Percentiles rank a stretch among this genome's conserved stretches.
phyloP scores from a whole-genome alignment of 202 grass and related monocot genomes.

The Hordeum pubiflorum region DNA sequence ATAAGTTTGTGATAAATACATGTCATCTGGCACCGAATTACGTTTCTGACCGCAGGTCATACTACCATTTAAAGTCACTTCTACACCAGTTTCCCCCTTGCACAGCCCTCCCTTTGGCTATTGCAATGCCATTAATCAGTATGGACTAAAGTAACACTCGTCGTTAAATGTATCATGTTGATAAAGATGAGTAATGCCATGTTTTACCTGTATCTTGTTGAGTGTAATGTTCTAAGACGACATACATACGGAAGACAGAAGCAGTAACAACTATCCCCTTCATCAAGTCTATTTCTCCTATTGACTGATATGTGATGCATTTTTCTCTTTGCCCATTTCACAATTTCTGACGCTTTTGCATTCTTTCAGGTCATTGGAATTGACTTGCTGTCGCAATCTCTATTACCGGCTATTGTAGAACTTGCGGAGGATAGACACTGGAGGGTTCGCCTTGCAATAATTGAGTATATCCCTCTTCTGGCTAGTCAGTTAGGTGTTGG shows the following conservation, averaged over 20 bases:
- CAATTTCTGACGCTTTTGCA: neutral
- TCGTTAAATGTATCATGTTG: neutral
- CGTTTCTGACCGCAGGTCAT: neutral
- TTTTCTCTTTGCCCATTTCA: neutral
- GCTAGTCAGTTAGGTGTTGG: constrained; percentile 88
- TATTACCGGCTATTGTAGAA: constrained; percentile 85
- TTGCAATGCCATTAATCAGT: neutral
- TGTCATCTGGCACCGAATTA: neutral
- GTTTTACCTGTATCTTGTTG: neutral
- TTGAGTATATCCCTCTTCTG: constrained; percentile 91
- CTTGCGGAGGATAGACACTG: constrained; percentile 95
- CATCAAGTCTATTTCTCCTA: neutral
- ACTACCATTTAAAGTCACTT: neutral
- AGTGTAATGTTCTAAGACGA: neutral
- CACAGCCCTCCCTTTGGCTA: neutral
- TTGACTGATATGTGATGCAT: neutral
- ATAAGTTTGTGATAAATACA: neutral
- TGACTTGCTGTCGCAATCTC: constrained; percentile 87
- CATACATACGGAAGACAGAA: neutral
- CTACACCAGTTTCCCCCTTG: neutral
- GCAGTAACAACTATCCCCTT: neutral
- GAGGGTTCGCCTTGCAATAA: constrained; percentile 92
- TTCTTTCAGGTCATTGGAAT: constrained; percentile 89
- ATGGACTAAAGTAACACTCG: neutral
- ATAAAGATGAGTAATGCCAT: neutral